Evolutionary conservation across 495 filamentous ascomycete genomes (phyloP), one percentile per base, ranked within the genome.

Genomic region (Paragyromitra xinjiangensis): DNA sequence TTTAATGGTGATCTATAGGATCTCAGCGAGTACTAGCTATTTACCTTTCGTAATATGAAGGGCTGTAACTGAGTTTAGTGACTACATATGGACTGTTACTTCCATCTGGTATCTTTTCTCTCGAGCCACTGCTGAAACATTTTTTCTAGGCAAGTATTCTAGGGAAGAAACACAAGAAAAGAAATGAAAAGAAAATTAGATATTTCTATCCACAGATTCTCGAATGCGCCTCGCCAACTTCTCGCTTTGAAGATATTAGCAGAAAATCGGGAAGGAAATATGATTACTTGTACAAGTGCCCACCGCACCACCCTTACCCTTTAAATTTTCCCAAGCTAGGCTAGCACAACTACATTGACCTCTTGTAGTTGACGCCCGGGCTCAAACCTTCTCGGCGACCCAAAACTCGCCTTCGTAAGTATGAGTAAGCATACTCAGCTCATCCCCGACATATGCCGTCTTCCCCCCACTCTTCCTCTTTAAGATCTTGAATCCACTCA

Each of bases 391-490:
- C 64, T 71, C 67, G 3, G 83, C 83, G 12, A 84, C 79, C 84
- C 83, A 85, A 69, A 84, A 84, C 61, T 83, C 81, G 12, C 80
- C 77, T 42, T 82, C 72, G 66, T 84, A 85, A 0, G 64, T 78
- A 62, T 84, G 81, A 19, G 42, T 82, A 7, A 81, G 75, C 83
- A 85, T 77, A 19, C 81, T 83, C 76, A 64, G 68, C 40, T 69
- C 77, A 72, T 82, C 79, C 5, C 82, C 82, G 9, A 82, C 80
- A 67, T 85, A 85, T 70, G 63, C 68, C 0, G 81, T 80, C 53
- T 81, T 83, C 56, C 71, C 62, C 8, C 81, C 82, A 39, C 64
- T 66, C 22, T 73, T 74, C 42, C 69, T 71, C 51, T 78, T 83
- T 29, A 81, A 82, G 7, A 85, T 73, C 53, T 77, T 80, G 62